Evolutionary conservation across 164 flowering plant species (phyloP).

Genomic region (Vitis amurensis): DNA sequence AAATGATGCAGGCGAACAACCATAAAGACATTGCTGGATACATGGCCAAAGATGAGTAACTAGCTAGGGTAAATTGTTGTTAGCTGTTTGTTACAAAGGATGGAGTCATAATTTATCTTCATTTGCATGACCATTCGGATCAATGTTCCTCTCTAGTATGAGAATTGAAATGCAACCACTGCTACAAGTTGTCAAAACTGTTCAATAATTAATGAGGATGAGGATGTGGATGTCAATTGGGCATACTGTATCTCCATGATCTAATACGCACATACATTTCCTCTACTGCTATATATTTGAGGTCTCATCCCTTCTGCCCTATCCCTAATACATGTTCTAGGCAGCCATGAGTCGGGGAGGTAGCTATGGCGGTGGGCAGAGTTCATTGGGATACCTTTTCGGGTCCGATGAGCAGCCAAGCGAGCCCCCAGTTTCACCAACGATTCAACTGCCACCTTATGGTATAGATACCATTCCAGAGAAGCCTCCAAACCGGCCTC

Average conservation of each 20-base stretch:
- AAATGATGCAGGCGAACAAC: too few relatives aligned
- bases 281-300: slow-evolving; percentile 4
- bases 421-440: slow-evolving; percentile 11
- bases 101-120: too few relatives aligned
- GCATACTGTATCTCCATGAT: not conserved
- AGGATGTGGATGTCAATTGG: not conserved
- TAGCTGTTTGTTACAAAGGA: too few relatives aligned
- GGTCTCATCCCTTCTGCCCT: slow-evolving; percentile 9
- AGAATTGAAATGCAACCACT: not conserved
- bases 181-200: not conserved
- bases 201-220: not conserved
- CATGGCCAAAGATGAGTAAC: too few relatives aligned
- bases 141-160: too few relatives aligned
- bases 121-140: too few relatives aligned
- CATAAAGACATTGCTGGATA: too few relatives aligned
- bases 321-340: not conserved
- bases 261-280: not conserved
- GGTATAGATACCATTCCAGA: slow-evolving; percentile 21
- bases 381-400: slow-evolving; percentile 38
- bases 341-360: slow-evolving; percentile 35
- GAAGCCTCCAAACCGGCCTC: slow-evolving; percentile 4
- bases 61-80: too few relatives aligned
- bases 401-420: slow-evolving; percentile 27
- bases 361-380: slow-evolving; percentile 39
- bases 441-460: slow-evolving; percentile 20